phyloP scores from a whole-genome alignment of 2,329 filamentous ascomycete genomes.

The Aureobasidium zeae region DNA sequence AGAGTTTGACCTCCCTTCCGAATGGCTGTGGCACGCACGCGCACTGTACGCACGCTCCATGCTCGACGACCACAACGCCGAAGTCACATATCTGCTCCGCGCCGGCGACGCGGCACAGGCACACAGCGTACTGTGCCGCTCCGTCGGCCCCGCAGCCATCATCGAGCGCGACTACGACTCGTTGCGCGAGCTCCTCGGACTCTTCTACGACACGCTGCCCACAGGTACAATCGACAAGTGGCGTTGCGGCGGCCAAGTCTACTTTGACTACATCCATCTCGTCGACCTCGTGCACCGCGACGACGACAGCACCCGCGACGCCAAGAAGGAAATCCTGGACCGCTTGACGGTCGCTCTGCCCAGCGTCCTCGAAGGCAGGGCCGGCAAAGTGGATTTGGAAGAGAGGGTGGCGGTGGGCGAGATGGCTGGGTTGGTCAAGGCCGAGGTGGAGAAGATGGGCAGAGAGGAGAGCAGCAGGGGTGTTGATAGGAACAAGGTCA shows the following conservation, averaged over 20 bases:
- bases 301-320: slow-evolving; percentile 18
- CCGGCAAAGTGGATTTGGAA: slow-evolving; percentile 16
- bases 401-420: slow-evolving; percentile 18
- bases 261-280: slow-evolving; percentile 52
- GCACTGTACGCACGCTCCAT: slow-evolving; percentile 71
- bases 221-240: slow-evolving; percentile 54
- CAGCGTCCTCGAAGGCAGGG: slow-evolving; percentile 10
- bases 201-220: slow-evolving; percentile 47
- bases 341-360: slow-evolving; percentile 16
- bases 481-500: slow-evolving; percentile 9
- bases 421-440: slow-evolving; percentile 17
- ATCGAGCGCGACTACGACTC: slow-evolving; percentile 71
- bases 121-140: slow-evolving; percentile 69
- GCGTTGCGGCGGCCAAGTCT: slow-evolving; percentile 72
- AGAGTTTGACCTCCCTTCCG: slow-evolving; percentile 51
- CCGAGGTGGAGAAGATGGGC: slow-evolving; percentile 14
- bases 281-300: slow-evolving; percentile 30
- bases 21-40: slow-evolving; percentile 82
- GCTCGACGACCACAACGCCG: slow-evolving; percentile 56
- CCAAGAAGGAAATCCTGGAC: slow-evolving; percentile 21
- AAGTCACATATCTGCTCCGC: slow-evolving; percentile 71
- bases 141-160: slow-evolving; percentile 72
- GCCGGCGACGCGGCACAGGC: slow-evolving; percentile 71
- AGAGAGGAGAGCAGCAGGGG: slow-evolving; percentile 15
- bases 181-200: slow-evolving; percentile 58